Percentiles rank a stretch among this genome's conserved stretches.
These are phyloP conservation scores for Sporothrix globosa DNA, from an alignment of 2,329 filamentous ascomycete genomes.

Conservation along the genomic window DNA sequence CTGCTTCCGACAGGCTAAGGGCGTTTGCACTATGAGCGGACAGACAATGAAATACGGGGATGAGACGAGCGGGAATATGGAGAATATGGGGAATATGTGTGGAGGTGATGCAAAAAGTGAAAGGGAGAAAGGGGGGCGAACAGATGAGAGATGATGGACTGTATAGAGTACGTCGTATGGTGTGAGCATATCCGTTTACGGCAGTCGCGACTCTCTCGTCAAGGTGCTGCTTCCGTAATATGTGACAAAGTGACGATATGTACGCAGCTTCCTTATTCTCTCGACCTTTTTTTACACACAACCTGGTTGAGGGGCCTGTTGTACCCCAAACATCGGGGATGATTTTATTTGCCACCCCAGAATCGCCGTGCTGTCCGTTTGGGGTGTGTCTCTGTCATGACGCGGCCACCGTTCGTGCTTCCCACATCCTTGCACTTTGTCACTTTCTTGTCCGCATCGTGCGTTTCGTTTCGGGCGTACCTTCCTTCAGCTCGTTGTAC, in stretches of 20 bases:
- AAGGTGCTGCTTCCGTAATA: slow-evolving; percentile 7
- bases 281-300: neutral
- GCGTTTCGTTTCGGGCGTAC: slow-evolving; percentile 11
- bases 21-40: neutral
- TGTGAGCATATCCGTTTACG: neutral
- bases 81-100: neutral
- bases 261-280: neutral
- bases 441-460: slow-evolving; percentile 8
- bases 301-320: slow-evolving; percentile 8
- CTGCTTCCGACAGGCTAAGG: slow-evolving; percentile 5
- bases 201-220: neutral
- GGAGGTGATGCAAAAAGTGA: neutral
- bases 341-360: slow-evolving; percentile 14
- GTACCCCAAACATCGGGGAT: slow-evolving; percentile 9
- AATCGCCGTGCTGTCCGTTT: neutral
- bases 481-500: neutral
- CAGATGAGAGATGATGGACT: neutral
- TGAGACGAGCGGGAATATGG: too few species aligned
- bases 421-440: neutral
- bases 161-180: neutral
- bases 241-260: slow-evolving; percentile 6
- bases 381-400: slow-evolving; percentile 10
- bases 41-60: slow-evolving; percentile 7
- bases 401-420: neutral
- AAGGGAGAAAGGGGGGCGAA: neutral